Evolutionary conservation across 495 filamentous ascomycete genomes (phyloP).

Genomic region (Penicillium daleae): DNA sequence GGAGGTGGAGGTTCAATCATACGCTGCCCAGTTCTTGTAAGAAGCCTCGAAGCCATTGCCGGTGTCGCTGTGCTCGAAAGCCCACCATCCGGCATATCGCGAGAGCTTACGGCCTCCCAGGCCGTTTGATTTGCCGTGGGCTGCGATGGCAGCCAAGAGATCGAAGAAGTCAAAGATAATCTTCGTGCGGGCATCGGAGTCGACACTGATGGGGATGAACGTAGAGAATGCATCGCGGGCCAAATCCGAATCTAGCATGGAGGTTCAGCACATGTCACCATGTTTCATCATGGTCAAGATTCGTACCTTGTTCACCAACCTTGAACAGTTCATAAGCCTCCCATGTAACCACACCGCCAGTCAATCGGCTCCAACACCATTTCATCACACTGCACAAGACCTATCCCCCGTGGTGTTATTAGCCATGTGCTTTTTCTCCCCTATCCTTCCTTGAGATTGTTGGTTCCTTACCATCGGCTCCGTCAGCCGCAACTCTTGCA

Average conservation of each 20-base stretch:
- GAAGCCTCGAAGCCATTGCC: conserved; percentile 93
- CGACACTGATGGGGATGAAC: conserved; percentile 93
- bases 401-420: conserved; percentile 45
- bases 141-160: conserved; percentile 78
- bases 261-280: conserved; percentile 12
- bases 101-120: conserved; percentile 93
- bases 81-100: conserved; percentile 97
- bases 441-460: neutral
- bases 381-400: conserved; percentile 93
- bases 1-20: conserved; percentile 11
- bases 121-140: conserved; percentile 90
- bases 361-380: conserved; percentile 97
- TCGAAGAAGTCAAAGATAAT: conserved; percentile 99
- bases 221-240: conserved; percentile 92
- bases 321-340: conserved; percentile 95
- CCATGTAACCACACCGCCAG: conserved; percentile 94
- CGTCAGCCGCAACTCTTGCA: conserved; percentile 87
- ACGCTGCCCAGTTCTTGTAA: conserved; percentile 83
- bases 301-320: conserved; percentile 86
- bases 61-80: conserved; percentile 85
- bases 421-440: neutral
- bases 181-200: conserved; percentile 79
- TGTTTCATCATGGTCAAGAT: conserved; percentile 5
- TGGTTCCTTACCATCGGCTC: conserved; percentile 78
- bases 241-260: conserved; percentile 76